Percentiles rank a stretch among this genome's conserved stretches.
phyloP scores from a whole-genome alignment of 2,329 filamentous ascomycete species.

The Ascochyta fabae region DNA sequence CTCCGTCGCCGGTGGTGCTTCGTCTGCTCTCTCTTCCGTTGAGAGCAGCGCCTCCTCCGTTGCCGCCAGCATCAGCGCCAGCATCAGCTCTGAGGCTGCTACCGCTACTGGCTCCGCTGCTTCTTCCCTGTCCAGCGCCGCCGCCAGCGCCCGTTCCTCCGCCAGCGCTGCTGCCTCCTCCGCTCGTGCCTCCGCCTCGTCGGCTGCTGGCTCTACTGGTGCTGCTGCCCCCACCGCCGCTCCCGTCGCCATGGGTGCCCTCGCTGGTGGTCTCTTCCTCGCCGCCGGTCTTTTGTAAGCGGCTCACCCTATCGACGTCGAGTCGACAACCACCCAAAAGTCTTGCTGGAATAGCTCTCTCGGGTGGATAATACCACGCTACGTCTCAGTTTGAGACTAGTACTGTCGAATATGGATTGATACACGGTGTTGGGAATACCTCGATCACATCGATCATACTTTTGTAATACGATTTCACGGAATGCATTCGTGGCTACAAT shows the following conservation, averaged over 20 bases:
- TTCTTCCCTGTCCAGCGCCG: neutral
- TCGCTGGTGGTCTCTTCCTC: conserved; percentile 41
- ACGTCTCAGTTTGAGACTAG: conserved; percentile 4
- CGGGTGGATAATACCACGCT: conserved; percentile 15
- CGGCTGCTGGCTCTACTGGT: conserved; percentile 21
- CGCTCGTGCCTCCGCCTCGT: conserved; percentile 10
- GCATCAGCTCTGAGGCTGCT: conserved; percentile 21
- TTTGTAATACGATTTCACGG: conserved; percentile 18
- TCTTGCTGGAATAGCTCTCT: conserved; percentile 2
- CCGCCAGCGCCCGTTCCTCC: conserved; percentile 11
- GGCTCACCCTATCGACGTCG: neutral
- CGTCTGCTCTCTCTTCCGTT: conserved; percentile 23
- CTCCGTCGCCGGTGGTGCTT: conserved; percentile 16
- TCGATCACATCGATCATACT: conserved; percentile 18
- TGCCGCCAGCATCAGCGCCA: conserved; percentile 25
- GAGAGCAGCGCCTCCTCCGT: conserved; percentile 21
- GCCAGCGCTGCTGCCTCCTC: conserved; percentile 4
- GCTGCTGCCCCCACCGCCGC: conserved; percentile 32
- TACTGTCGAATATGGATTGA: conserved; percentile 2
- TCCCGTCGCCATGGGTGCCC: conserved; percentile 40
- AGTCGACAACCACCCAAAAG: conserved; percentile 15
- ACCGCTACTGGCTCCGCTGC: conserved; percentile 16
- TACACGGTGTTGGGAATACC: conserved; percentile 19
- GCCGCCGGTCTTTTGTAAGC: conserved; percentile 44
- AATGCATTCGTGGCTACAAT: conserved; percentile 12